These are phyloP conservation scores for Lathyrus aphaca DNA, from an alignment of 306 rosid genomes.

Conservation along the genomic window DNA sequence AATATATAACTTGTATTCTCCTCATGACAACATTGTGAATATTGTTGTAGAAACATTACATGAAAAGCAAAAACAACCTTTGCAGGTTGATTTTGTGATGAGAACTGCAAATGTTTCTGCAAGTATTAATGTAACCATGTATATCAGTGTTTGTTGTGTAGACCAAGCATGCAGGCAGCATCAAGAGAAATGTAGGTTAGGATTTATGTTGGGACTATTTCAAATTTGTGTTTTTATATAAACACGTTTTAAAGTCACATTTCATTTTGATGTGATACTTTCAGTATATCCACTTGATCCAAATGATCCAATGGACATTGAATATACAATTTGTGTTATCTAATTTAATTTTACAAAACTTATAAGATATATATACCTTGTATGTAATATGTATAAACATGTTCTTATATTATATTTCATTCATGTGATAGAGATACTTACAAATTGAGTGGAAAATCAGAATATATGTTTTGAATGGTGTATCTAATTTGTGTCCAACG, in stretches of 20 bases:
- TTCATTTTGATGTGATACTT: neutral
- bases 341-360: neutral
- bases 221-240: neutral
- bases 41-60: slow-evolving; percentile 30
- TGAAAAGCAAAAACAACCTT: too few relatives aligned
- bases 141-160: too few relatives aligned
- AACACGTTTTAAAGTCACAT: neutral
- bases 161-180: too few relatives aligned
- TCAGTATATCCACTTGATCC: neutral
- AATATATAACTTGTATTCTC: neutral
- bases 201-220: neutral
- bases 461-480: slow-evolving; percentile 27
- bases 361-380: neutral
- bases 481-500: slow-evolving; percentile 29
- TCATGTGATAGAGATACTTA: slow-evolving; percentile 16
- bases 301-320: neutral
- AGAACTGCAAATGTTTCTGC: too few relatives aligned
- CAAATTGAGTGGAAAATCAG: slow-evolving; percentile 31
- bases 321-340: neutral
- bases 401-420: neutral
- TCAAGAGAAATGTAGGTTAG: too few relatives aligned
- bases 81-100: too few relatives aligned
- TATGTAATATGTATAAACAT: neutral
- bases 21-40: slow-evolving; percentile 43
- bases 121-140: too few relatives aligned